These are phyloP conservation scores for Neurospora sp. DNA, from an alignment of 495 filamentous ascomycete genomes.

Conservation along the genomic window DNA sequence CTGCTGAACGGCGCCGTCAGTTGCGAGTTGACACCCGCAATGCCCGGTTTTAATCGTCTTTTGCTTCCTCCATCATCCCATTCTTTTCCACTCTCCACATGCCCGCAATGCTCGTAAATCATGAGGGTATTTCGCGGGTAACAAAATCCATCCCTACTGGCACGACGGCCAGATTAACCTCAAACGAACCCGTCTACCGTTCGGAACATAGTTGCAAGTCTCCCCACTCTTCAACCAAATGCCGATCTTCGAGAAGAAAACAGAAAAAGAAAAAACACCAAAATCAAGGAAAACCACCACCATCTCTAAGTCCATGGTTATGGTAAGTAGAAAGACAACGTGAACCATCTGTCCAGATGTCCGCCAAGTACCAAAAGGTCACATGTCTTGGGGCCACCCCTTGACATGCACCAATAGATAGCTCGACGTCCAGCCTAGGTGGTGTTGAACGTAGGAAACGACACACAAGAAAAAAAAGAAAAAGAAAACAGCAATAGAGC, in stretches of 20 bases:
- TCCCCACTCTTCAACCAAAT: background rate
- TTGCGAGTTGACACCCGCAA: background rate
- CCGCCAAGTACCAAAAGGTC: background rate
- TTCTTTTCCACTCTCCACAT: background rate
- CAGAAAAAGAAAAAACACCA: background rate
- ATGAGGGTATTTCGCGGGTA: slow-evolving; percentile 2
- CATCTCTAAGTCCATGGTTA: background rate
- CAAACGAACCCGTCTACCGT: background rate
- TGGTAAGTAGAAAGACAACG: slow-evolving; percentile 1
- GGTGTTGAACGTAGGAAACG: background rate
- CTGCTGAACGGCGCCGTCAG: background rate
- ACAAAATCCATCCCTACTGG: background rate
- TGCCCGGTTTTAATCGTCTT: background rate
- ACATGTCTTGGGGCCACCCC: background rate
- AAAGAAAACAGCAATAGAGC: slow-evolving; percentile 6
- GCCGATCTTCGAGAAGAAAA: background rate
- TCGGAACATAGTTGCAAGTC: background rate
- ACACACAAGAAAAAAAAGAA: background rate
- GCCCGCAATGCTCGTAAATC: slow-evolving; percentile 2
- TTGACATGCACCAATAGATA: background rate
- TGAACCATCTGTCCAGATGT: background rate
- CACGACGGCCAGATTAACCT: background rate
- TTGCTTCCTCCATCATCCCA: background rate
- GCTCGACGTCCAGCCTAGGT: background rate
- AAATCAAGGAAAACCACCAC: background rate